Evolutionary conservation across 352 stramenopile genomes (phyloP).

Genomic region (Globisporangium yorkense): DNA sequence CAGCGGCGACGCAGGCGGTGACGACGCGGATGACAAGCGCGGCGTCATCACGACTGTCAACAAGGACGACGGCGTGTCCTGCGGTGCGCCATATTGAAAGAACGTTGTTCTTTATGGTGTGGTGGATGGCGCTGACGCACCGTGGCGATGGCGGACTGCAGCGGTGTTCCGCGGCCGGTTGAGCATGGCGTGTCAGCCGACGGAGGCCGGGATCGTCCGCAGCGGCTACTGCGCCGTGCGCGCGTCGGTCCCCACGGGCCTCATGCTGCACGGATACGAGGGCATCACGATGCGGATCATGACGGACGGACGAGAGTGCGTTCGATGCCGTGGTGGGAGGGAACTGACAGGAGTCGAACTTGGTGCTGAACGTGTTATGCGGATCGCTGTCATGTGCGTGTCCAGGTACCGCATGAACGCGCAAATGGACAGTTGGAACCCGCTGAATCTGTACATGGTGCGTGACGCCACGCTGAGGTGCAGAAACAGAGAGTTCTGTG

Average conservation of each 20-base stretch:
- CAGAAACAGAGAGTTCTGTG: not conserved
- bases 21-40: constrained; percentile 17
- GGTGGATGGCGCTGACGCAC: not conserved
- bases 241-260: constrained; percentile 36
- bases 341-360: not conserved
- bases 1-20: not conserved
- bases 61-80: constrained; percentile 43
- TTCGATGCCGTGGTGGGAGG: not conserved
- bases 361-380: not conserved
- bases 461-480: not conserved
- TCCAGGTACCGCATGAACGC: constrained; percentile 72
- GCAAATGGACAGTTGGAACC: constrained; percentile 86
- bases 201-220: constrained; percentile 66
- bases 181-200: constrained; percentile 73
- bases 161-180: constrained; percentile 69
- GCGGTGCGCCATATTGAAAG: constrained; percentile 18
- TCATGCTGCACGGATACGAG: constrained; percentile 78
- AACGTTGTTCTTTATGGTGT: not conserved
- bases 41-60: constrained; percentile 37
- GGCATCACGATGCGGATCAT: constrained; percentile 82
- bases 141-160: constrained; percentile 7
- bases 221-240: constrained; percentile 84
- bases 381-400: not conserved
- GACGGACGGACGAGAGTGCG: constrained; percentile 75
- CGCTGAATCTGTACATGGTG: constrained; percentile 85